Evolutionary conservation across 768 basidiomycete species (phyloP).

Genomic region (Clavaria fumosa): DNA sequence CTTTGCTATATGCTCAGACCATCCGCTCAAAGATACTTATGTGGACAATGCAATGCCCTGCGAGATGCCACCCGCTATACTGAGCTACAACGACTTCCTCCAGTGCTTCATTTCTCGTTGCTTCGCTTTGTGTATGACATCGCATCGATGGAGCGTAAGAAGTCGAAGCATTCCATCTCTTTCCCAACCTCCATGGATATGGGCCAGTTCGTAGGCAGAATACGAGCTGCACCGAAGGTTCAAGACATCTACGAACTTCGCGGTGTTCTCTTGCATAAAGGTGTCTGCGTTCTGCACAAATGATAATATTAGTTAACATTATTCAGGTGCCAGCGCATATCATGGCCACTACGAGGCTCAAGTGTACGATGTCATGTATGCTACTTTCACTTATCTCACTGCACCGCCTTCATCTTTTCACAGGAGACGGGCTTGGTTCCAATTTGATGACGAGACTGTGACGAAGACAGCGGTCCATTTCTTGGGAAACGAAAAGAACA

Average conservation of each 20-base stretch:
- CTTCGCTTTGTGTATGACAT: slow-evolving; percentile 88
- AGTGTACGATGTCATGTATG: slow-evolving; percentile 57
- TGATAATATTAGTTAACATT: too few species aligned
- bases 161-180: slow-evolving; percentile 67
- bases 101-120: slow-evolving; percentile 81
- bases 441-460: slow-evolving; percentile 85
- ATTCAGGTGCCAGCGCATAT: slow-evolving; percentile 79
- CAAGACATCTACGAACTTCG: slow-evolving; percentile 58
- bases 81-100: slow-evolving; percentile 57
- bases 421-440: slow-evolving; percentile 68
- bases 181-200: slow-evolving; percentile 69
- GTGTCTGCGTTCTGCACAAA: too few species aligned
- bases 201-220: slow-evolving; percentile 38
- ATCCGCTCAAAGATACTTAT: slow-evolving; percentile 56
- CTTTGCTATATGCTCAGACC: not conserved
- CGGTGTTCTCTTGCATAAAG: slow-evolving; percentile 81
- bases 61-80: slow-evolving; percentile 72
- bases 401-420: slow-evolving; percentile 7
- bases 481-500: slow-evolving; percentile 26
- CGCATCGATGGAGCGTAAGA: slow-evolving; percentile 65
- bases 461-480: slow-evolving; percentile 41
- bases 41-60: slow-evolving; percentile 54
- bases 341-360: slow-evolving; percentile 84
- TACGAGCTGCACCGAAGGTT: slow-evolving; percentile 9
- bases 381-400: slow-evolving; percentile 8